phyloP scores from a whole-genome alignment of 345 rosid genomes.

The Gossypium bickii region DNA sequence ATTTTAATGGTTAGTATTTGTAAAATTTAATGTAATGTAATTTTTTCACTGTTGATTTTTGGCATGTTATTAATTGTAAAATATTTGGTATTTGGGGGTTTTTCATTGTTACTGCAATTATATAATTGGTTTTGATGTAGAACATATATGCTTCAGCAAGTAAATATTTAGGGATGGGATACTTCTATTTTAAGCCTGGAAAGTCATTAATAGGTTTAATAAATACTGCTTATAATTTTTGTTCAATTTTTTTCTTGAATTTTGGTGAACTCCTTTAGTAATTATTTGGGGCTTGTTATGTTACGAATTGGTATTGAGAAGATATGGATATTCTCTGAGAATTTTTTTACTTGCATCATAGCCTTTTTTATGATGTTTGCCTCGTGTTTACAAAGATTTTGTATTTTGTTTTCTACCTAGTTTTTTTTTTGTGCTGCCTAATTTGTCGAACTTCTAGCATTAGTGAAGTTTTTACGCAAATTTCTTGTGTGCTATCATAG shows the following conservation, averaged over 20 bases:
- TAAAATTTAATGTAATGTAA: not conserved
- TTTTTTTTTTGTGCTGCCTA: not conserved
- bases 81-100: not conserved
- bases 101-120: not conserved
- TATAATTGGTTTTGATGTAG: not conserved
- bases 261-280: not conserved
- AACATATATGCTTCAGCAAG: not conserved
- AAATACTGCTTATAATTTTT: no score
- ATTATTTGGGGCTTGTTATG: not conserved
- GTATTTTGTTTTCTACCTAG: not conserved
- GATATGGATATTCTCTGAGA: not conserved
- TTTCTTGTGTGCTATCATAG: not conserved
- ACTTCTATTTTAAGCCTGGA: not conserved
- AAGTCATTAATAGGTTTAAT: not conserved
- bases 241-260: not conserved
- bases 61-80: not conserved
- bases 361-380: not conserved
- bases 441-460: not conserved
- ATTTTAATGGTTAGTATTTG: not conserved
- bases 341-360: not conserved
- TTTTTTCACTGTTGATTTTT: not conserved
- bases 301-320: not conserved
- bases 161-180: not conserved
- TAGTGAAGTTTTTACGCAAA: not conserved
- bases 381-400: not conserved